These are phyloP conservation scores for Trichophaea hybrida DNA, from an alignment of 2,329 filamentous ascomycete genomes.

Conservation along the genomic window DNA sequence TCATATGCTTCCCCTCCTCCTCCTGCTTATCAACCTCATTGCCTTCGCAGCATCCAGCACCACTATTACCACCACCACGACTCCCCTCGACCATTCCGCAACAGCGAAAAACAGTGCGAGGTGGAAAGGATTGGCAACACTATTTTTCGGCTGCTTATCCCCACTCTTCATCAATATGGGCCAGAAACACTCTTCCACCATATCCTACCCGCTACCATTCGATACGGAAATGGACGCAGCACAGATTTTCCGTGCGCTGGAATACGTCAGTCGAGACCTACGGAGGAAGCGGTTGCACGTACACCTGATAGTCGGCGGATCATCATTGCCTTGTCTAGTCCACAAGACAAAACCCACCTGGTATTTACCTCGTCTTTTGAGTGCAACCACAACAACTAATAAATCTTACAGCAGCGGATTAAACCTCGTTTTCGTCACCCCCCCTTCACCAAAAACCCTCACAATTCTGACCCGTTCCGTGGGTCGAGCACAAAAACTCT, in stretches of 20 bases:
- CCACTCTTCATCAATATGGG: slow-evolving; percentile 1
- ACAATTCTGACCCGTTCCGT: slow-evolving; percentile 4
- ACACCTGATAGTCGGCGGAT: slow-evolving; percentile 17
- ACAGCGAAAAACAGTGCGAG: background rate
- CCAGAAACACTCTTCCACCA: background rate
- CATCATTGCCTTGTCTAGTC: slow-evolving; percentile 14
- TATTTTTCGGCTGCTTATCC: background rate
- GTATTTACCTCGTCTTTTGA: slow-evolving; percentile 5
- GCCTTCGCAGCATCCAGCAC: background rate
- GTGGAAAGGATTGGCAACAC: background rate
- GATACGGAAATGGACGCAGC: slow-evolving; percentile 14
- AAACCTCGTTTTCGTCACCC: background rate
- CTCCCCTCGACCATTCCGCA: background rate
- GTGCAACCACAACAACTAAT: background rate
- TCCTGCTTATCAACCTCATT: background rate
- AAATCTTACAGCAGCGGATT: background rate
- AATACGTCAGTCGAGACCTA: slow-evolving; percentile 21
- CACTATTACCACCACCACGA: background rate
- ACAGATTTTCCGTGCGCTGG: slow-evolving; percentile 15
- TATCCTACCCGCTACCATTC: background rate
- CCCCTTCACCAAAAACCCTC: background rate
- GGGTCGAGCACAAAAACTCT: slow-evolving; percentile 19
- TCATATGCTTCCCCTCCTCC: background rate
- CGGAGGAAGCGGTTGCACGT: slow-evolving; percentile 14
- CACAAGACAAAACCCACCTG: slow-evolving; percentile 17